These are phyloP conservation scores for Lolium perenne DNA, from an alignment of 176 grass and related monocot species.

Conservation along the genomic window DNA sequence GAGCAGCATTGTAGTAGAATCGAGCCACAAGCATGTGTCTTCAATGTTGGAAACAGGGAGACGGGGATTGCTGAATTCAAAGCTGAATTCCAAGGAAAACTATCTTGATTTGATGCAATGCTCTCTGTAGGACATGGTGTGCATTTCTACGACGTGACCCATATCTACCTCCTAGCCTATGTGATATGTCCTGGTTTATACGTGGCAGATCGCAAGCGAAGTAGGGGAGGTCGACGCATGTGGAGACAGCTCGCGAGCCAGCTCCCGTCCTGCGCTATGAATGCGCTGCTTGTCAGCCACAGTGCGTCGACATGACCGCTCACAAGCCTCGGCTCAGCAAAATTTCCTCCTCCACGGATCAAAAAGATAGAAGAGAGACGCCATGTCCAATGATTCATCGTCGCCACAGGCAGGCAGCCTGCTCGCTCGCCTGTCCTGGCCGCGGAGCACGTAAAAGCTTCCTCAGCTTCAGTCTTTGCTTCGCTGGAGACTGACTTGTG, in stretches of 20 bases:
- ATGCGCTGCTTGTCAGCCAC: conserved; percentile 37
- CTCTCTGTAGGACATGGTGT: background rate
- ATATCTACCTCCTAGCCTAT: background rate
- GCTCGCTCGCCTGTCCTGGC: background rate
- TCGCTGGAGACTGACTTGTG: background rate
- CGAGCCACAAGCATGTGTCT: background rate
- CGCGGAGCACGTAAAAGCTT: background rate
- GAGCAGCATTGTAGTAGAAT: background rate
- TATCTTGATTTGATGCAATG: background rate
- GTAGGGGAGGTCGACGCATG: background rate
- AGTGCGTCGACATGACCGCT: conserved; percentile 37
- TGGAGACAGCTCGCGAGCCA: background rate
- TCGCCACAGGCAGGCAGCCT: background rate
- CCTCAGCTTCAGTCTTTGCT: background rate
- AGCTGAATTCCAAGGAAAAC: background rate
- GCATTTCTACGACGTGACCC: background rate
- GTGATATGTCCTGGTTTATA: background rate
- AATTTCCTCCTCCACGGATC: background rate
- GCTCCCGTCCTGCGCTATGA: conserved; percentile 19
- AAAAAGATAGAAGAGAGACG: background rate
- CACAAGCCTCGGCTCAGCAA: background rate
- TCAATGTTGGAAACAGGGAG: background rate
- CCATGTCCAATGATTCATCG: background rate
- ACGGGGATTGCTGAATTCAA: background rate
- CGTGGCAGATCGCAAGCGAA: background rate